Percentiles rank a stretch among this genome's conserved stretches.
Evolutionary conservation across 2,329 filamentous ascomycete genomes (phyloP).

Genomic region (Raffaelea ambrosiae): DNA sequence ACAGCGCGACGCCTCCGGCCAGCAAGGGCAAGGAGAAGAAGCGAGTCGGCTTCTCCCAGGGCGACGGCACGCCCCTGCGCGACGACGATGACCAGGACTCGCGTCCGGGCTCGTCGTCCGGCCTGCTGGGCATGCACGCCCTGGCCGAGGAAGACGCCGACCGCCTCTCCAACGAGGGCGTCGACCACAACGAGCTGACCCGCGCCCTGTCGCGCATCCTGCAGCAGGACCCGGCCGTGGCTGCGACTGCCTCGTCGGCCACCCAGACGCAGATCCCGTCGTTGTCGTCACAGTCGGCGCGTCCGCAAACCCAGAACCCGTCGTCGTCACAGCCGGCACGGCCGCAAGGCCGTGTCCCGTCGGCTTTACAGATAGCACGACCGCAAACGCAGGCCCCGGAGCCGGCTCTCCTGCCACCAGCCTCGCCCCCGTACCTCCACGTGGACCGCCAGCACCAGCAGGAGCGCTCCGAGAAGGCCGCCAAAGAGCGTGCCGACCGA

Average conservation of each 20-base stretch:
- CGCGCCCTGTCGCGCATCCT: slow-evolving; percentile 12
- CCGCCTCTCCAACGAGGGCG: slow-evolving; percentile 7
- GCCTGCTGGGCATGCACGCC: not conserved
- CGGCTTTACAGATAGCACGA: too few relatives aligned
- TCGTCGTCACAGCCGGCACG: too few relatives aligned
- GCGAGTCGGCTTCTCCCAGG: slow-evolving; percentile 14
- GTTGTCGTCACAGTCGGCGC: too few relatives aligned
- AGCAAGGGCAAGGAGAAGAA: slow-evolving; percentile 15
- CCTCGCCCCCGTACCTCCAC: not conserved
- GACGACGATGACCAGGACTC: not conserved
- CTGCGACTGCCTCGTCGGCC: not conserved
- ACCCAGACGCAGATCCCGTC: too few relatives aligned
- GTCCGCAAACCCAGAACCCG: too few relatives aligned
- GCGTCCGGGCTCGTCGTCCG: not conserved
- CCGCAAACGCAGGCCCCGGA: not conserved
- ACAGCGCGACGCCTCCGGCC: not conserved
- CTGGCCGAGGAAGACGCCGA: not conserved
- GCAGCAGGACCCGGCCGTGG: slow-evolving; percentile 2
- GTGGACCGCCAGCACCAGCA: slow-evolving; percentile 10
- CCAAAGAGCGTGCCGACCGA: slow-evolving; percentile 24
- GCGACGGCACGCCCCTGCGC: slow-evolving; percentile 2
- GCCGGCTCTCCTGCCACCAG: not conserved
- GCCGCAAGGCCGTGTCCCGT: too few relatives aligned
- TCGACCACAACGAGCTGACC: slow-evolving; percentile 14
- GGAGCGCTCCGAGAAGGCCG: slow-evolving; percentile 22